These are phyloP conservation scores for Xenoacremonium recifei DNA, from an alignment of 2,329 filamentous ascomycete genomes.

Conservation along the genomic window DNA sequence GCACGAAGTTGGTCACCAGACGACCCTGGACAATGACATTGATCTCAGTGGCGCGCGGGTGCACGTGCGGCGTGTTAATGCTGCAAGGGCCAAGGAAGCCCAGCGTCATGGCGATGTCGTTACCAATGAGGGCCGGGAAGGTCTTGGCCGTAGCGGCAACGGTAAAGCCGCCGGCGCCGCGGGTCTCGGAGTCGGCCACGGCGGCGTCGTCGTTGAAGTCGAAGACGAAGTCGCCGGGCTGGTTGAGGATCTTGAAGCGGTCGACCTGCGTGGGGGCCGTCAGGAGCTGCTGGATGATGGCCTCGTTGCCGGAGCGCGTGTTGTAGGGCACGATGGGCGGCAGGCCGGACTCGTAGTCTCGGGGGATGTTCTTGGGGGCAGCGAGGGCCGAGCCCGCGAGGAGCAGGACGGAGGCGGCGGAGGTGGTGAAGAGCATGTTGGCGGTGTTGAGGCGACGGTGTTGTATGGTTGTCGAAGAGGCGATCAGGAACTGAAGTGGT, in stretches of 20 bases:
- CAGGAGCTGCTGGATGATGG: conserved; percentile 28
- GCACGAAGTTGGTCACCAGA: conserved; percentile 42
- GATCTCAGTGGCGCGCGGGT: conserved; percentile 48
- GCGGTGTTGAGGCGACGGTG: too few relatives aligned
- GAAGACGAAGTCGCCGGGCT: conserved; percentile 40
- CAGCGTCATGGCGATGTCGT: conserved; percentile 44
- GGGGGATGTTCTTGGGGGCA: conserved; percentile 1
- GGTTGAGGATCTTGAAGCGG: conserved; percentile 30
- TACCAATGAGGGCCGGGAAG: conserved; percentile 51
- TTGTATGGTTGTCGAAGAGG: background rate
- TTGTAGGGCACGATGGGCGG: conserved; percentile 29
- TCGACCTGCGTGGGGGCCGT: conserved; percentile 30
- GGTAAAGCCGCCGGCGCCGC: conserved; percentile 35
- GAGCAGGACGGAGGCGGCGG: background rate
- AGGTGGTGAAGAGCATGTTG: conserved; percentile 1
- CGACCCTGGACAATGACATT: conserved; percentile 44
- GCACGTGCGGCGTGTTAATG: conserved; percentile 50
- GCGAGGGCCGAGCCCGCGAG: conserved; percentile 3
- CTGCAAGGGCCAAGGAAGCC: conserved; percentile 50
- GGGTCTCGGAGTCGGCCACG: conserved; percentile 11
- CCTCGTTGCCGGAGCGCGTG: conserved; percentile 22
- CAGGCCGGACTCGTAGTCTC: conserved; percentile 19
- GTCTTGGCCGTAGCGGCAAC: conserved; percentile 43
- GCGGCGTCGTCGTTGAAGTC: conserved; percentile 34
- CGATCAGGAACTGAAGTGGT: background rate